phyloP scores from a whole-genome alignment of 352 stramenopile species.

The Phytophthora citricola region DNA sequence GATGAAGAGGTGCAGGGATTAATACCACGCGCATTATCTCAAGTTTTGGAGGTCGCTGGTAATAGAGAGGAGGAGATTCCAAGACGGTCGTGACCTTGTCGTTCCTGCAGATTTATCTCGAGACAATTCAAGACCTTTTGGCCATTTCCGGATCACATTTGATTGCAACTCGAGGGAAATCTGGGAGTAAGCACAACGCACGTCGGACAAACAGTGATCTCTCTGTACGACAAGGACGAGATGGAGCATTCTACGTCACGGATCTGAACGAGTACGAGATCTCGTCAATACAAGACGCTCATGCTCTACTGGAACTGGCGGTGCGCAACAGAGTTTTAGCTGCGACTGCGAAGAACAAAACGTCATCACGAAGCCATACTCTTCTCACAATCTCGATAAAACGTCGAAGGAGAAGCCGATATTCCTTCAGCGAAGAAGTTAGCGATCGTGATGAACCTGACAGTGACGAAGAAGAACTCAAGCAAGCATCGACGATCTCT shows the following conservation, averaged over 20 bases:
- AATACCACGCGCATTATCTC: constrained; percentile 65
- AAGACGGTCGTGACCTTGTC: constrained; percentile 47
- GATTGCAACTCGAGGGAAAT: constrained; percentile 3
- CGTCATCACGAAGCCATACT: constrained; percentile 76
- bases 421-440: constrained; percentile 19
- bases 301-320: constrained; percentile 52
- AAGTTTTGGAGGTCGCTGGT: constrained; percentile 53
- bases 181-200: constrained; percentile 1
- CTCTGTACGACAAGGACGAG: constrained; percentile 50
- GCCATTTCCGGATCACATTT: constrained; percentile 25
- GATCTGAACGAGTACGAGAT: constrained; percentile 66
- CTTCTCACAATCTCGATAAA: constrained; percentile 68
- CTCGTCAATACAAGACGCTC: constrained; percentile 51
- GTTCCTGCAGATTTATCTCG: constrained; percentile 83
- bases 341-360: constrained; percentile 66
- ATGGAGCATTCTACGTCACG: constrained; percentile 67
- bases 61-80: constrained; percentile 8
- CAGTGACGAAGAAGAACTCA: constrained; percentile 8
- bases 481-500: constrained; percentile 49
- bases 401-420: constrained; percentile 13
- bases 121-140: constrained; percentile 71
- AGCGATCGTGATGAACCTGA: constrained; percentile 11
- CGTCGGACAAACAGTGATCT: constrained; percentile 32
- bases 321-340: constrained; percentile 61
- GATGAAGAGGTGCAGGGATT: constrained; percentile 50